These are phyloP conservation scores for Clonostachys rhizophaga DNA, from an alignment of 2,329 filamentous ascomycete genomes.

Conservation along the genomic window DNA sequence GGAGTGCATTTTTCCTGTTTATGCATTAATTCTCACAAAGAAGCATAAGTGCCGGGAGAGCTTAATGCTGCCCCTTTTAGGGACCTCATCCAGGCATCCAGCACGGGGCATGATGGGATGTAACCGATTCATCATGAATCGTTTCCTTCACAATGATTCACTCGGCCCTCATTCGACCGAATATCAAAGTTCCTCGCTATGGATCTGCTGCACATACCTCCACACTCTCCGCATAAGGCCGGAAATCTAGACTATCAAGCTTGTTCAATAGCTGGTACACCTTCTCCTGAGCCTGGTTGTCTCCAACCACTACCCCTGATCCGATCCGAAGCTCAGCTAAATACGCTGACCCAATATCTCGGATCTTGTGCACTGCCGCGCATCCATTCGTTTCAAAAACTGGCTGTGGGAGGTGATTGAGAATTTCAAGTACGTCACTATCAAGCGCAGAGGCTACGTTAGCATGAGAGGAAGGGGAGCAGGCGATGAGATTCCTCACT, in stretches of 20 bases:
- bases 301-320: not conserved
- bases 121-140: too few relatives aligned
- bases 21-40: too few relatives aligned
- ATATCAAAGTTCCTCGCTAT: too few relatives aligned
- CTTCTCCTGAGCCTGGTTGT: not conserved
- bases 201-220: too few relatives aligned
- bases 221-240: not conserved
- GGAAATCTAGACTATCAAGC: not conserved
- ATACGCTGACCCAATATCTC: slow-evolving; percentile 27
- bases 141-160: too few relatives aligned
- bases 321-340: slow-evolving; percentile 17
- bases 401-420: slow-evolving; percentile 22
- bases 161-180: too few relatives aligned
- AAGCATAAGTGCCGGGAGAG: too few relatives aligned
- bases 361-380: slow-evolving; percentile 25
- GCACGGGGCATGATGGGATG: too few relatives aligned
- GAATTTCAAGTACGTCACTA: slow-evolving; percentile 25
- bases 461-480: slow-evolving; percentile 6
- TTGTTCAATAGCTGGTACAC: not conserved
- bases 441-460: too few relatives aligned
- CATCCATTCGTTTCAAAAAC: slow-evolving; percentile 24
- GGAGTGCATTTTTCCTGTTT: too few relatives aligned
- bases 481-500: not conserved
- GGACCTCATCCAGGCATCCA: too few relatives aligned
- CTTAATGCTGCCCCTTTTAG: too few relatives aligned